Conservation (phyloP, 306 rosid species). For the Lablab purpureus region DNA sequence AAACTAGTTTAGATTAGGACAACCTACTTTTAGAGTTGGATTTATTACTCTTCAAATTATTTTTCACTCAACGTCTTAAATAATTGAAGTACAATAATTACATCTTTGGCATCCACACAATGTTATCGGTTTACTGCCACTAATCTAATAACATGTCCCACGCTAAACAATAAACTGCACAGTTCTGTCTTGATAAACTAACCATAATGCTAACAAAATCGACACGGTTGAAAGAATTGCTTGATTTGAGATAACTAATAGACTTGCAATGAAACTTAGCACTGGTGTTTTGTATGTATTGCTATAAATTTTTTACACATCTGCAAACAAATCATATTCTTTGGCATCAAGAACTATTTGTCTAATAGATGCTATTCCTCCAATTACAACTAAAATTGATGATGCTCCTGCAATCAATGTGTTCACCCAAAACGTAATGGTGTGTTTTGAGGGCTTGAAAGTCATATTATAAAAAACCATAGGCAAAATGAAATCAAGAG, state of each 20-base stretch:
- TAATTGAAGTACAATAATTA: no score
- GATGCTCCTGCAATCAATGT: conserved; percentile 62
- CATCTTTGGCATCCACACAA: no score
- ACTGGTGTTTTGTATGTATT: conserved; percentile 27
- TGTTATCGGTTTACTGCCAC: no score
- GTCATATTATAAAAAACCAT: conserved; percentile 73
- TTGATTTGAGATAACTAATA: conserved; percentile 30
- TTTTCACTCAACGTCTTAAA: no score
- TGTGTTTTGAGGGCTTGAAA: conserved; percentile 78
- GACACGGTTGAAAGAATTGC: conserved; percentile 1
- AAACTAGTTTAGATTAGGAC: no score
- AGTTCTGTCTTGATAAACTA: no score
- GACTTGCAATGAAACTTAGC: conserved; percentile 20
- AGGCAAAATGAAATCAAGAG: conserved; percentile 84
- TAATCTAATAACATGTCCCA: no score
- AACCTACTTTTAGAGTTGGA: no score
- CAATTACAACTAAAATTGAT: conserved; percentile 58
- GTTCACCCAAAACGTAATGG: conserved; percentile 67
- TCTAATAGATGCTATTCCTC: conserved; percentile 78
- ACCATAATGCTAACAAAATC: background rate
- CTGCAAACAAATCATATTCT: conserved; percentile 66
- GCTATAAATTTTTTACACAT: conserved; percentile 51
- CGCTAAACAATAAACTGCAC: no score
- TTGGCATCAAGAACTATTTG: conserved; percentile 78
- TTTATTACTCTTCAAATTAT: no score